Evolutionary conservation across 768 basidiomycete genomes (phyloP).

Genomic region (Termitomyces titanicus): DNA sequence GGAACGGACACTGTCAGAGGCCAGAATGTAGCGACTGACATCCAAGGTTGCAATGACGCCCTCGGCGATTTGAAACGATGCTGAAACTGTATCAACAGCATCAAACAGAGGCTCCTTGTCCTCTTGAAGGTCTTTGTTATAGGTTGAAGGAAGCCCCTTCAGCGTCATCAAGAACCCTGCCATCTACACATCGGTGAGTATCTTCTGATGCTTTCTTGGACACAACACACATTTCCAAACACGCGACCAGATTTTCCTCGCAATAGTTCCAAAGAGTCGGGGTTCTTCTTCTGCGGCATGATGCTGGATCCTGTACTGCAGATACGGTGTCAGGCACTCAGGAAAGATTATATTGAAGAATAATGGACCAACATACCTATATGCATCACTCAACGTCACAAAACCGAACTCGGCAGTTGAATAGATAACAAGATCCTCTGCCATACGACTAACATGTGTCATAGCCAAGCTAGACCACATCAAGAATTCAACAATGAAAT

Average conservation of each 20-base stretch:
- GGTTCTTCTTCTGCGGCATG: constrained; percentile 99
- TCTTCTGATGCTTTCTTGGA: background rate
- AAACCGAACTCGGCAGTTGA: constrained; percentile 98
- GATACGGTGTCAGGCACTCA: background rate
- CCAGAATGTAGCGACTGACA: constrained; percentile 36
- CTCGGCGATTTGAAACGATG: constrained; percentile 88
- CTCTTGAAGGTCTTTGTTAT: constrained; percentile 99
- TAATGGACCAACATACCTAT: constrained; percentile 56
- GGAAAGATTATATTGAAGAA: background rate
- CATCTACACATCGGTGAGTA: constrained; percentile 52
- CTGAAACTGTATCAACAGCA: constrained; percentile 82
- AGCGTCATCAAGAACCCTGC: constrained; percentile 96
- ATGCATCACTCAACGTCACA: constrained; percentile 93
- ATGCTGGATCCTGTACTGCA: constrained; percentile 95
- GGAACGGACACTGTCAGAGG: background rate
- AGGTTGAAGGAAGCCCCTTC: constrained; percentile 96
- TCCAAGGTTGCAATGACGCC: constrained; percentile 91
- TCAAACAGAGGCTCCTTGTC: constrained; percentile 98
- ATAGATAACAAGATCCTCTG: constrained; percentile 96
- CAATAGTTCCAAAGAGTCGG: constrained; percentile 92
- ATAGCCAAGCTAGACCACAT: constrained; percentile 94
- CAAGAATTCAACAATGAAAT: constrained; percentile 95
- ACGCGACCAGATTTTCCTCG: constrained; percentile 94
- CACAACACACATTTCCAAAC: constrained; percentile 75
- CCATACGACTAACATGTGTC: constrained; percentile 91